phyloP scores from a whole-genome alignment of 148 eudicot genomes.

The Euryodendron excelsum region DNA sequence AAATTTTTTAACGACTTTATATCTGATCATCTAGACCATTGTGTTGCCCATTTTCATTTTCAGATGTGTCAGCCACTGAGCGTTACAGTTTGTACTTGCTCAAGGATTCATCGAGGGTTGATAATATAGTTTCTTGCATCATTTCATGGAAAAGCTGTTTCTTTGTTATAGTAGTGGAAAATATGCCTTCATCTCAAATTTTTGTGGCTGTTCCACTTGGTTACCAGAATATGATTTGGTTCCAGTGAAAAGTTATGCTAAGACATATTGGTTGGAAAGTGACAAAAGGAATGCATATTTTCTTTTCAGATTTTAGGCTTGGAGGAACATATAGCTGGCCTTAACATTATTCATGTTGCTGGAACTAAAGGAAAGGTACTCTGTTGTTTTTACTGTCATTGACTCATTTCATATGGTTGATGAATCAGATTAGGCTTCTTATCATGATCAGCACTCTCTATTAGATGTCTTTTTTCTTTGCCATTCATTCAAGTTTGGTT shows the following conservation, averaged over 20 bases:
- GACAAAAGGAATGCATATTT: constrained; percentile 6
- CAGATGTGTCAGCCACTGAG: neutral
- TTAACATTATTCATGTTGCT: constrained; percentile 87
- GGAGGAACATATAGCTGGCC: constrained; percentile 64
- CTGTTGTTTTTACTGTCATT: constrained; percentile 3
- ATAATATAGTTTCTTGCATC: neutral
- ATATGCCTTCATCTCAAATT: neutral
- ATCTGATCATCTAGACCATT: neutral
- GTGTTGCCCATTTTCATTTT: neutral
- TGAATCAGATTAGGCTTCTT: neutral
- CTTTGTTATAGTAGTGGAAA: neutral
- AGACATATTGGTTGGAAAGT: neutral
- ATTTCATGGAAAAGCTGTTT: neutral
- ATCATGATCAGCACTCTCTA: neutral
- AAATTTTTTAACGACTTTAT: neutral
- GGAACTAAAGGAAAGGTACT: constrained; percentile 95
- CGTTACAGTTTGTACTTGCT: neutral
- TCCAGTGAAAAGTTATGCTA: neutral
- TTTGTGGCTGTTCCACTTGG: constrained; percentile 1
- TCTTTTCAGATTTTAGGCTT: constrained; percentile 63
- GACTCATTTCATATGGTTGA: neutral
- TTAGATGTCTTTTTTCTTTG: neutral
- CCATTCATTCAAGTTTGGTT: neutral
- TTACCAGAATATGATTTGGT: neutral
- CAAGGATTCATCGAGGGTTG: neutral